Evolutionary conservation across 306 rosid species (phyloP).

Genomic region (Dryas alaskensis): DNA sequence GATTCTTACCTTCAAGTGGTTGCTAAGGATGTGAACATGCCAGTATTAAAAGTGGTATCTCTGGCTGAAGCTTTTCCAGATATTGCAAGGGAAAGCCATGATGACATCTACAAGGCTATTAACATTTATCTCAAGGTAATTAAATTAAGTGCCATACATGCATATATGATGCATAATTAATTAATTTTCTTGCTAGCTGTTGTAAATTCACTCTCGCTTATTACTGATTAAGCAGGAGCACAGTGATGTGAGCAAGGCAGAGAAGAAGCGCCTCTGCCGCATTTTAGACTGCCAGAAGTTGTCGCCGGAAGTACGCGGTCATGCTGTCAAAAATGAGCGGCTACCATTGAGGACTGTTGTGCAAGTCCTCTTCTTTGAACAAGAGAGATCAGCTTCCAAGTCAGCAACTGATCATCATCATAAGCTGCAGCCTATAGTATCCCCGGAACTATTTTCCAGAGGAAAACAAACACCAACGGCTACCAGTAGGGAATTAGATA

Average conservation of each 20-base stretch:
- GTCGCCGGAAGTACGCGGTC: slow-evolving; percentile 61
- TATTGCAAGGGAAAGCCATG: slow-evolving; percentile 66
- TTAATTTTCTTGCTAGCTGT: not conserved
- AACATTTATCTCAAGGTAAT: slow-evolving; percentile 81
- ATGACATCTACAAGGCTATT: slow-evolving; percentile 81
- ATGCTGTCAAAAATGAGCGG: slow-evolving; percentile 76
- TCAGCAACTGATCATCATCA: slow-evolving; percentile 13
- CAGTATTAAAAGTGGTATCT: slow-evolving; percentile 59
- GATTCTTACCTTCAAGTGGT: slow-evolving; percentile 90
- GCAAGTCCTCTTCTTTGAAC: slow-evolving; percentile 77
- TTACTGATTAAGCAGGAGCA: slow-evolving; percentile 49
- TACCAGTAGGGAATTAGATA: slow-evolving; percentile 24
- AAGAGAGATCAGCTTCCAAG: slow-evolving; percentile 43
- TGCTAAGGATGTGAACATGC: slow-evolving; percentile 70
- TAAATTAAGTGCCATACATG: not conserved
- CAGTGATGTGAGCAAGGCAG: slow-evolving; percentile 62
- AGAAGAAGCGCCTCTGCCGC: slow-evolving; percentile 64
- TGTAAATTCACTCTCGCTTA: too few species aligned
- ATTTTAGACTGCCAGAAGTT: slow-evolving; percentile 73
- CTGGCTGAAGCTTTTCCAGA: slow-evolving; percentile 78
- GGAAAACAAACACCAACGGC: slow-evolving; percentile 38
- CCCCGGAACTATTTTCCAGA: slow-evolving; percentile 44
- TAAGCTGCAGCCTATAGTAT: slow-evolving; percentile 4
- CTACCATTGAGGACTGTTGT: slow-evolving; percentile 79
- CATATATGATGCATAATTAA: not conserved